Conservation (phyloP, 371 early-diverging fungal species). For the Syncephalastrum contaminatum region DNA sequence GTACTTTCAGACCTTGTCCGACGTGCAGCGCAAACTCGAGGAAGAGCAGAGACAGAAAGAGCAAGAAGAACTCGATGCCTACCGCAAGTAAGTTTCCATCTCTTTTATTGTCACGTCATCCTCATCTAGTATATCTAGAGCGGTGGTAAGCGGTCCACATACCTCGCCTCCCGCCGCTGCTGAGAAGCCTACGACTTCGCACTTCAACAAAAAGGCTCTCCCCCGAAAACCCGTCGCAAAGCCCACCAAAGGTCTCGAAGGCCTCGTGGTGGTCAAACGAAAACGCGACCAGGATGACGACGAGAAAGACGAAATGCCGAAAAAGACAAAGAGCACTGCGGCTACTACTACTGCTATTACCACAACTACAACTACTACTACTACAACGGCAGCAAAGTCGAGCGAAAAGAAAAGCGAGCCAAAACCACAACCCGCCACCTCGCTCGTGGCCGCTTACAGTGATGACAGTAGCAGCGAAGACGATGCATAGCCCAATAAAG, state of each 20-base stretch:
- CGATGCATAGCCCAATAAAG: too few species aligned
- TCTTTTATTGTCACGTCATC: slow-evolving; percentile 9
- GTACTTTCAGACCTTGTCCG: slow-evolving; percentile 63
- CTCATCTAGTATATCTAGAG: slow-evolving; percentile 12
- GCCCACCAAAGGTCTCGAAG: slow-evolving; percentile 17
- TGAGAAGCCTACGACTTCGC: slow-evolving; percentile 6
- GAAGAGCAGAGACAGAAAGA: slow-evolving; percentile 54
- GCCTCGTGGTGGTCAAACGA: slow-evolving; percentile 33
- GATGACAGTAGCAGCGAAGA: slow-evolving; percentile 31
- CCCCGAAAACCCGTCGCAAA: too few species aligned
- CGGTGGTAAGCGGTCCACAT: slow-evolving; percentile 13
- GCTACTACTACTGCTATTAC: slow-evolving; percentile 7
- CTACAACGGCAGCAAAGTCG: slow-evolving; percentile 6
- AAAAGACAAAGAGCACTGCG: slow-evolving; percentile 6
- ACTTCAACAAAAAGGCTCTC: too few species aligned
- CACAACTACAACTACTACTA: not conserved
- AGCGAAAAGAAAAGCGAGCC: slow-evolving; percentile 5
- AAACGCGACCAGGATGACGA: slow-evolving; percentile 21
- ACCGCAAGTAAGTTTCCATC: slow-evolving; percentile 42
- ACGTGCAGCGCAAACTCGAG: slow-evolving; percentile 56
- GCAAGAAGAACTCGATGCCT: slow-evolving; percentile 58
- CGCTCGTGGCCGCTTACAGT: slow-evolving; percentile 31
- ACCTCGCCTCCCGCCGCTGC: slow-evolving; percentile 1
- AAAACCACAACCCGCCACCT: slow-evolving; percentile 4
- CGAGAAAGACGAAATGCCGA: slow-evolving; percentile 2